Conservation (phyloP, 495 filamentous ascomycete genomes). For the Aspergillus coremiiformis region DNA sequence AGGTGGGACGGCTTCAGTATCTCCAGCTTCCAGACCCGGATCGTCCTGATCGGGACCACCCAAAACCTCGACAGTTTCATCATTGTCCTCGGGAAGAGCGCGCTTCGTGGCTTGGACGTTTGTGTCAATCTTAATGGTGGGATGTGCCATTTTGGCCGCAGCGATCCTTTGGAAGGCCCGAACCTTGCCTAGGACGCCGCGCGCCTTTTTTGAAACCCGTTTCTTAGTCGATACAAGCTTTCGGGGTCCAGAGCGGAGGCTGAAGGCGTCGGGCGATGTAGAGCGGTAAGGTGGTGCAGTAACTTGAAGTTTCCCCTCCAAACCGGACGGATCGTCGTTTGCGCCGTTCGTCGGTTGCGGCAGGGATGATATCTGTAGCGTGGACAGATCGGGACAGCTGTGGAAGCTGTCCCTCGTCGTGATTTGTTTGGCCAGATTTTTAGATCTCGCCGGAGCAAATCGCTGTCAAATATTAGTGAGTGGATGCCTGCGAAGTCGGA, state of each 20-base stretch:
- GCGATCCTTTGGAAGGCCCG: constrained; percentile 40
- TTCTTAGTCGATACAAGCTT: constrained; percentile 26
- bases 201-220: constrained; percentile 39
- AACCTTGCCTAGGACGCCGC: constrained; percentile 43
- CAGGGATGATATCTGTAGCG: constrained; percentile 36
- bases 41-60: constrained; percentile 27
- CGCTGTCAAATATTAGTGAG: constrained; percentile 5
- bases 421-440: constrained; percentile 43
- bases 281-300: constrained; percentile 29
- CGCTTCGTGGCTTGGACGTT: constrained; percentile 38
- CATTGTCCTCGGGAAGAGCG: constrained; percentile 29
- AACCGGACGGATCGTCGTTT: constrained; percentile 18
- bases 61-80: constrained; percentile 26
- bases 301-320: constrained; percentile 24
- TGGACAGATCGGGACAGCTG: constrained; percentile 47
- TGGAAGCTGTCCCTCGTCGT: constrained; percentile 42
- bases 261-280: constrained; percentile 26
- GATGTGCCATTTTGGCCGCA: constrained; percentile 42
- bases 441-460: constrained; percentile 23
- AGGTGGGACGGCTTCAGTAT: constrained; percentile 34
- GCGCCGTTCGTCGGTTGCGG: constrained; percentile 20
- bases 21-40: constrained; percentile 26
- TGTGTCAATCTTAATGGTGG: constrained; percentile 42
- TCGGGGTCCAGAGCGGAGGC: constrained; percentile 27
- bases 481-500: not conserved